These are phyloP conservation scores for Rhizopus arrhizus DNA, from an alignment of 371 early-diverging fungal genomes.

Conservation along the genomic window DNA sequence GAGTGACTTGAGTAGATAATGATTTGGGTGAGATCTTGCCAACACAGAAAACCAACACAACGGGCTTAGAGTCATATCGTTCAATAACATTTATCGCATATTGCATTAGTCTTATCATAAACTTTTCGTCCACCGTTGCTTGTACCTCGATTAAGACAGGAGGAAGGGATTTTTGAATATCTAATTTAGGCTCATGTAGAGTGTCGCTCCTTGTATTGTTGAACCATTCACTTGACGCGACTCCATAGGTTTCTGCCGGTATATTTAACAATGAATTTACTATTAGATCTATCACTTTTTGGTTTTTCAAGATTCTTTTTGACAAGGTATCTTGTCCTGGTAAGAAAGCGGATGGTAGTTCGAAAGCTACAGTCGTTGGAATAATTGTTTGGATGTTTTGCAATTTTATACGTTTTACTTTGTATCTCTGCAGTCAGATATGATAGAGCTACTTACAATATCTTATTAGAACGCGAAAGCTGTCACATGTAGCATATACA, in stretches of 20 bases:
- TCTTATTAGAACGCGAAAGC: too few relatives aligned
- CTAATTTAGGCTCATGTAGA: slow-evolving; percentile 24
- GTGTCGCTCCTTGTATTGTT: slow-evolving; percentile 22
- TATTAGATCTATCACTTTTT: slow-evolving; percentile 15
- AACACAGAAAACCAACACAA: slow-evolving; percentile 23
- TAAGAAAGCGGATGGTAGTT: slow-evolving; percentile 18
- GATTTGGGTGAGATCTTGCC: slow-evolving; percentile 22
- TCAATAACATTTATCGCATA: slow-evolving; percentile 17
- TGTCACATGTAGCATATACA: too few relatives aligned
- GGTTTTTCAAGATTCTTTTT: slow-evolving; percentile 18
- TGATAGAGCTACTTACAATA: too few relatives aligned
- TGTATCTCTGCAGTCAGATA: too few relatives aligned
- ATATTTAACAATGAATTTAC: slow-evolving; percentile 13
- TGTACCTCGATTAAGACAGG: slow-evolving; percentile 27
- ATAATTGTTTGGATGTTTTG: too few relatives aligned
- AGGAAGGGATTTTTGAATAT: slow-evolving; percentile 22
- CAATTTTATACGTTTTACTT: too few relatives aligned
- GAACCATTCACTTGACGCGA: slow-evolving; percentile 20
- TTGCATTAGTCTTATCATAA: slow-evolving; percentile 26
- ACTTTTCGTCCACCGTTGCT: slow-evolving; percentile 20
- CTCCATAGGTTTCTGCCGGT: slow-evolving; percentile 21
- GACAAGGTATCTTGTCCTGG: slow-evolving; percentile 12
- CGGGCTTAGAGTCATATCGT: slow-evolving; percentile 18
- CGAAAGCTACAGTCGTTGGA: too few relatives aligned
- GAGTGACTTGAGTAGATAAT: slow-evolving; percentile 21